Conservation (phyloP, 192 early-diverging fungal genomes). For the Coemansia sp. region DNA sequence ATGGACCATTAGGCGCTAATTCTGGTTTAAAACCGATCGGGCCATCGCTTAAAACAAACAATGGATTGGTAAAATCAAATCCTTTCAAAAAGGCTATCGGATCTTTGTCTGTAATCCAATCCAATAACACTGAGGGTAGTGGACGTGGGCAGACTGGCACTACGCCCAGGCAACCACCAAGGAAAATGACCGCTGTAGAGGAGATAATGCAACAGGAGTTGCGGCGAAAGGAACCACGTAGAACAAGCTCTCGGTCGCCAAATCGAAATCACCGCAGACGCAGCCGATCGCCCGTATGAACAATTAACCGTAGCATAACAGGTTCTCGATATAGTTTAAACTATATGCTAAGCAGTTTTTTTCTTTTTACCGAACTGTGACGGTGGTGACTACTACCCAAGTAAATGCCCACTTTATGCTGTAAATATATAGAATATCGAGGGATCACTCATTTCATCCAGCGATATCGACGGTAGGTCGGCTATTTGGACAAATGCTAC, state of each 20-base stretch:
- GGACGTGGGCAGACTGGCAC: not conserved
- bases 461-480: too few species aligned
- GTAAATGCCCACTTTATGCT: too few species aligned
- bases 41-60: constrained; percentile 1
- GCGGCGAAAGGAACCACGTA: constrained; percentile 16
- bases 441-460: too few species aligned
- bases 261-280: not conserved
- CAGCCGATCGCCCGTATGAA: constrained; percentile 2
- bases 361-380: too few species aligned
- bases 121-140: not conserved
- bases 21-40: constrained; percentile 9
- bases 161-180: not conserved
- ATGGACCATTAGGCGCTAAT: not conserved
- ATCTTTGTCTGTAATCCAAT: constrained; percentile 11
- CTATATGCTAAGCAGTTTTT: not conserved
- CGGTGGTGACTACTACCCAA: too few species aligned
- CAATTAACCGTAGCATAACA: not conserved
- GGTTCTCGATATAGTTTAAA: not conserved
- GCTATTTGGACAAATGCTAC: too few species aligned
- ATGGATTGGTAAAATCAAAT: constrained; percentile 20
- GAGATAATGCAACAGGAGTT: constrained; percentile 25
- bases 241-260: constrained; percentile 35
- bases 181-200: constrained; percentile 17
- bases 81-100: constrained; percentile 27
- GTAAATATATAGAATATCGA: too few species aligned